Evolutionary conservation across 108 stramenopile species (phyloP), one percentile per base, ranked within the genome.

Genomic region (Cyclotella kingstonii): DNA sequence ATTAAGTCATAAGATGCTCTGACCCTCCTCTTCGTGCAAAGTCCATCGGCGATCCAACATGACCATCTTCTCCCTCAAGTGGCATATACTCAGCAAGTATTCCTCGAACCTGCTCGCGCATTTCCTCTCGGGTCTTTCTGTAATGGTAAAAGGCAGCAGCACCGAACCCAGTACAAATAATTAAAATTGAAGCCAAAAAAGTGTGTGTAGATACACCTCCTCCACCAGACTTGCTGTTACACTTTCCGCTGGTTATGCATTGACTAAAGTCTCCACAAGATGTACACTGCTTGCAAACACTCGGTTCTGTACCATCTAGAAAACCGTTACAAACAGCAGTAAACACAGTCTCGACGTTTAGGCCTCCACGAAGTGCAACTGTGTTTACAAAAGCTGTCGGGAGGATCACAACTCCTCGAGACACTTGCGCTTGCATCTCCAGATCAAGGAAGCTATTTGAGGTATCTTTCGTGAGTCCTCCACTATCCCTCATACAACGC

Each of bases 31-130:
- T 48, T 67, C 71, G 34, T 19, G 76, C 76, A 60, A 77, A 77
- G 57, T 77, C 70, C 76, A 77, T 77, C 15, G 76, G 76, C 11
- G 70, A 72, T 14, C 70, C 70, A 33, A 72, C 56, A 11, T 55
- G 44, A 21, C 73, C 80, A 54, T 79, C 70, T 34, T 83, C 71
- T 8, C 86, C 88, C 39, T 96, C 91, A 15, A 96, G 73, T 21
- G 95, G 95, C 93, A 96, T 89, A 76, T 94, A 94, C 54, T 94
- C 93, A 19, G 93, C 93, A 50, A 94, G 70, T 34, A 94, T 94
- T 19, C 88, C 86, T 31, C 90, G 69, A 5, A 94, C 93, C 69
- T 92, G 86, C 43, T 88, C 90, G 38, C 93, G 83, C 90, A 91
- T 90, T 66, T 90, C 87, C 34, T 76, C 74, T 39, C 84, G 80